Conservation (phyloP, 140 eudicot genomes). For the Erigeron philadelphicus region DNA sequence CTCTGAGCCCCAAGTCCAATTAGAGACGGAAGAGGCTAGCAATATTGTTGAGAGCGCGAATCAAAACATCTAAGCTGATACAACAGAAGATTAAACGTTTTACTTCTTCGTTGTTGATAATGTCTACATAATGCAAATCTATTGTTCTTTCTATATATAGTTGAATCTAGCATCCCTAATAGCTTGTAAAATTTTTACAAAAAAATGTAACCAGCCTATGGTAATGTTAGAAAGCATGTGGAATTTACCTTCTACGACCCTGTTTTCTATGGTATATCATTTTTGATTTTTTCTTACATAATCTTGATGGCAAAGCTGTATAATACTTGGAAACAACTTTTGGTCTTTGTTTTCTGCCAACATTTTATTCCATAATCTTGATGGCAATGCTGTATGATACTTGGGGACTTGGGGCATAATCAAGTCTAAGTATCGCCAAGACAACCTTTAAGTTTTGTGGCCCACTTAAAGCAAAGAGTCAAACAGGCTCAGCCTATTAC, state of each 20-base stretch:
- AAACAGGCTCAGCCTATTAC: no score
- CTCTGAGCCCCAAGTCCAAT: conserved; percentile 20
- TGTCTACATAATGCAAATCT: not conserved
- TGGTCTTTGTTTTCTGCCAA: no score
- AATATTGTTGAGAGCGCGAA: conserved; percentile 23
- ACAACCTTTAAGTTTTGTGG: no score
- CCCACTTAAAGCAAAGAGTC: no score
- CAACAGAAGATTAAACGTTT: not conserved
- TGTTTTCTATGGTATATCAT: not conserved
- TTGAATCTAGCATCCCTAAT: conserved; percentile 9
- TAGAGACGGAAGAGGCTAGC: conserved; percentile 20
- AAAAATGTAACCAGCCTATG: not conserved
- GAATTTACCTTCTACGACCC: not conserved
- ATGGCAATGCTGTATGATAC: no score
- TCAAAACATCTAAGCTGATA: conserved; percentile 22
- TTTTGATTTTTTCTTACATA: no score
- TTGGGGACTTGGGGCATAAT: no score
- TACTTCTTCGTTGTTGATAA: not conserved
- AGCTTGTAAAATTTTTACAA: conserved; percentile 7
- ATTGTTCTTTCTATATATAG: not conserved
- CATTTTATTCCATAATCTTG: no score
- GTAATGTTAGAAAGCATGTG: not conserved
- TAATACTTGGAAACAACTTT: no score
- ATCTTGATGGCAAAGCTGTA: no score
- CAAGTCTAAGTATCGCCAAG: no score